Percentiles rank a stretch among this genome's conserved stretches.
Conservation (phyloP, 768 basidiomycete genomes). For the Tylopilus sp. region DNA sequence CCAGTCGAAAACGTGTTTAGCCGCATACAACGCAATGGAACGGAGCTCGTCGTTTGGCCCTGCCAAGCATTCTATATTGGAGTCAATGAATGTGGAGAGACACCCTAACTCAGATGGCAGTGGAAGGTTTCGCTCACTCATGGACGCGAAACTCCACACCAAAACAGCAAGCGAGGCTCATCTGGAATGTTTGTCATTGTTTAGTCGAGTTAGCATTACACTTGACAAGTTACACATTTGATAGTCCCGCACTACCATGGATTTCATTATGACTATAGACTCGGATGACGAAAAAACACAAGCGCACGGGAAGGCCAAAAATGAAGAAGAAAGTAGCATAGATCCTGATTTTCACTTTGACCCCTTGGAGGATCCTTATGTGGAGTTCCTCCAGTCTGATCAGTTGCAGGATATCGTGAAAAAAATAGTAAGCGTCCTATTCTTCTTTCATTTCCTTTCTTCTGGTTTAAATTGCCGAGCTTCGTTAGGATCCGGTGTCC, state of each 20-base stretch:
- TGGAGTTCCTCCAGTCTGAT: constrained; percentile 46
- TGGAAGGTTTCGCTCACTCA: constrained; percentile 17
- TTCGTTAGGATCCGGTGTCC: constrained; percentile 65
- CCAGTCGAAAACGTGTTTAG: constrained; percentile 73
- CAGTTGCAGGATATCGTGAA: constrained; percentile 56
- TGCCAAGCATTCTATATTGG: constrained; percentile 53
- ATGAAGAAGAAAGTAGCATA: constrained; percentile 53
- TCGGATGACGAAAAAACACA: constrained; percentile 64
- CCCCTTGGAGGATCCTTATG: constrained; percentile 65
- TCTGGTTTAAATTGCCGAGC: constrained; percentile 2
- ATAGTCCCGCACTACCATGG: constrained; percentile 36
- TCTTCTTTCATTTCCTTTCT: constrained; percentile 11
- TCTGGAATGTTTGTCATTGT: constrained; percentile 17
- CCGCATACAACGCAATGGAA: constrained; percentile 57
- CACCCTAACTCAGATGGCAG: constrained; percentile 43
- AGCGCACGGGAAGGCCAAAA: constrained; percentile 20
- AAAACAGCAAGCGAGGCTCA: neutral
- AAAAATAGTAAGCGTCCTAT: constrained; percentile 61
- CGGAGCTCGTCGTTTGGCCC: constrained; percentile 51
- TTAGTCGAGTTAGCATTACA: constrained; percentile 5
- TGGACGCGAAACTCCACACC: neutral
- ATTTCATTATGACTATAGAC: constrained; percentile 83
- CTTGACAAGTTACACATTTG: too few relatives aligned
- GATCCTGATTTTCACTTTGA: constrained; percentile 87
- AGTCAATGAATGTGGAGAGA: constrained; percentile 55